These are phyloP conservation scores for Penicillium silybi DNA, from an alignment of 495 filamentous ascomycete genomes.

Conservation along the genomic window DNA sequence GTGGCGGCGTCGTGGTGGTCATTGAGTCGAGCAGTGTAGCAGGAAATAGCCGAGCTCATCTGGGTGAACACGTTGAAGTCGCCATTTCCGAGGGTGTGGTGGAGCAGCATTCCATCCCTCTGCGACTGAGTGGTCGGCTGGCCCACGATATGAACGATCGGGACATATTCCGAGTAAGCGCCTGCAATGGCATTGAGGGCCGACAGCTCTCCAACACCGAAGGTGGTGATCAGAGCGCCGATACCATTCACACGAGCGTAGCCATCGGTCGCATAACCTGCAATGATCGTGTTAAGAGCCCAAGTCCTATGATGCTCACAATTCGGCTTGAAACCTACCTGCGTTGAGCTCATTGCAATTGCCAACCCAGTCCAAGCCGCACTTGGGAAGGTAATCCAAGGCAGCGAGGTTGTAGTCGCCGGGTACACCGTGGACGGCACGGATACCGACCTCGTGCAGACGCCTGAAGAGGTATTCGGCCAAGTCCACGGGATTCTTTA, in stretches of 20 bases:
- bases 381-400: slow-evolving; percentile 59
- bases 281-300: neutral
- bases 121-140: slow-evolving; percentile 51
- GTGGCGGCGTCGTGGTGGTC: slow-evolving; percentile 63
- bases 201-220: slow-evolving; percentile 67
- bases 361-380: slow-evolving; percentile 61
- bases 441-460: slow-evolving; percentile 58
- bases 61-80: slow-evolving; percentile 80
- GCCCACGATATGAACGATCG: slow-evolving; percentile 63
- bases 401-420: slow-evolving; percentile 55
- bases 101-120: slow-evolving; percentile 62
- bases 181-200: slow-evolving; percentile 68
- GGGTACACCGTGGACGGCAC: slow-evolving; percentile 62
- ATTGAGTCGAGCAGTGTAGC: slow-evolving; percentile 63
- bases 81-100: slow-evolving; percentile 92
- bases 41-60: slow-evolving; percentile 72
- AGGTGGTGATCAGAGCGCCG: slow-evolving; percentile 62
- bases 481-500: slow-evolving; percentile 53
- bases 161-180: slow-evolving; percentile 57
- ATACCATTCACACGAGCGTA: slow-evolving; percentile 68
- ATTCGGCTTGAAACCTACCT: slow-evolving; percentile 34
- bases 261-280: slow-evolving; percentile 69
- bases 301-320: neutral
- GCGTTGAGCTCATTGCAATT: slow-evolving; percentile 73
- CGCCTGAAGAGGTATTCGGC: slow-evolving; percentile 62